These are phyloP conservation scores for Urochloa ruziziensis DNA, from an alignment of 176 grass and related monocot genomes.

Conservation along the genomic window DNA sequence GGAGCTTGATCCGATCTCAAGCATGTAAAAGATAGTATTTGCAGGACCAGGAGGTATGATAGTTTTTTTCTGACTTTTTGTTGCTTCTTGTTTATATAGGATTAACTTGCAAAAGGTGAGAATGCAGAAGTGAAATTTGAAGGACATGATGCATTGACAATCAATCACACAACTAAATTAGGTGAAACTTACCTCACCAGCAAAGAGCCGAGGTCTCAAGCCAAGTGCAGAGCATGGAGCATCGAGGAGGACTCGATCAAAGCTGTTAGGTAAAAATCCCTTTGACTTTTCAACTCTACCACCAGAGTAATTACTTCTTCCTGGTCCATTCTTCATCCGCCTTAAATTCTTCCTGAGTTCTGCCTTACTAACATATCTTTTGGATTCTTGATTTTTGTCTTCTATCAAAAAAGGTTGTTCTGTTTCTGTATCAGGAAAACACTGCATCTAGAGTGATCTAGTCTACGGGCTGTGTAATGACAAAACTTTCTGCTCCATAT, in stretches of 20 bases:
- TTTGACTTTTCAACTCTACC: conserved; percentile 80
- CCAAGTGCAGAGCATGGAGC: conserved; percentile 98
- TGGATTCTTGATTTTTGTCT: conserved; percentile 32
- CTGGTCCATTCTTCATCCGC: conserved; percentile 79
- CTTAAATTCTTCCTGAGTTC: conserved; percentile 67
- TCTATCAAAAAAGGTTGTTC: conserved; percentile 26
- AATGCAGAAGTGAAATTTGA: background rate
- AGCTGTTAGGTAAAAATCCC: conserved; percentile 82
- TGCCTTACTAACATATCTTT: conserved; percentile 68
- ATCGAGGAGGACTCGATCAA: conserved; percentile 98
- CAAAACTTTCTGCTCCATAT: background rate
- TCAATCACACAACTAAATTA: background rate
- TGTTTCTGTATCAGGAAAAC: conserved; percentile 1
- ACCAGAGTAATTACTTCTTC: conserved; percentile 83
- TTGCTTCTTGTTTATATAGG: conserved; percentile 1
- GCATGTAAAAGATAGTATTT: background rate
- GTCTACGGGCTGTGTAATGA: background rate
- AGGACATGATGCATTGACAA: background rate
- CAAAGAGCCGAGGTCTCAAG: conserved; percentile 93
- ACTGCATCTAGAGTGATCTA: background rate
- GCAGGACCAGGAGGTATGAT: background rate
- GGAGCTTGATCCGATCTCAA: background rate
- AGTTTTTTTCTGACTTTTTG: background rate
- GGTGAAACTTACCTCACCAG: conserved; percentile 50
- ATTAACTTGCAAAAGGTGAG: background rate